Evolutionary conservation across 345 rosid species (phyloP).

Genomic region (Pugionium dolabratum): DNA sequence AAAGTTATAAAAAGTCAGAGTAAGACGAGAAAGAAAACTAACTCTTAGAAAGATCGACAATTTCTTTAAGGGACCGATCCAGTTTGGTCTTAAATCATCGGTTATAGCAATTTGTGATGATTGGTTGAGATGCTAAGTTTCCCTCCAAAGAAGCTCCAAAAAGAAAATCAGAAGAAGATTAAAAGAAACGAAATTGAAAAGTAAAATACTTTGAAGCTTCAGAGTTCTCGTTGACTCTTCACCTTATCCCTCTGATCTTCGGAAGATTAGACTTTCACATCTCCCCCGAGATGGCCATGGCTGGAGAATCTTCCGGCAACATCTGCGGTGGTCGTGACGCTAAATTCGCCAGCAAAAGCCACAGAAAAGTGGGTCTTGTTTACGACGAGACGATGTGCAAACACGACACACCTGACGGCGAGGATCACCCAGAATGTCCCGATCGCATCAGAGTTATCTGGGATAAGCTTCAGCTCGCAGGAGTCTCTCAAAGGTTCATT

Average conservation of each 20-base stretch:
- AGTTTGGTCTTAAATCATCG: no score
- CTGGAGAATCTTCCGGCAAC: slow-evolving; percentile 15
- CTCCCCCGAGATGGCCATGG: slow-evolving; percentile 3
- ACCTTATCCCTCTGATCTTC: slow-evolving; percentile 4
- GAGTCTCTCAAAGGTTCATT: slow-evolving; percentile 60
- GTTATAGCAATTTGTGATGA: not conserved
- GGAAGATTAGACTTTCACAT: slow-evolving; percentile 3
- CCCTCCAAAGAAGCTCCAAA: slow-evolving; percentile 12
- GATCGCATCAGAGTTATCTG: slow-evolving; percentile 73
- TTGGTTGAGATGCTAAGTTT: slow-evolving; percentile 6
- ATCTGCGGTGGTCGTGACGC: not conserved
- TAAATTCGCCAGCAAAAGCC: not conserved
- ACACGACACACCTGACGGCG: slow-evolving; percentile 69
- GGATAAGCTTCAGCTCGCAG: slow-evolving; percentile 63
- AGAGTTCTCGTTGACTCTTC: not conserved
- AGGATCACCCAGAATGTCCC: slow-evolving; percentile 74
- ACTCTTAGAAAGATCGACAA: no score
- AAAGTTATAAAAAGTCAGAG: no score
- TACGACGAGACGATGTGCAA: slow-evolving; percentile 89
- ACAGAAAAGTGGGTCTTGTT: slow-evolving; percentile 62
- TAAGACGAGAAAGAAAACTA: no score
- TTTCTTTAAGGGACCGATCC: no score
- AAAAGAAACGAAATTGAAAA: not conserved
- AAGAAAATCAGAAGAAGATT: not conserved
- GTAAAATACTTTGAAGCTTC: slow-evolving; percentile 3